Evolutionary conservation across 208 protist genomes (phyloP), one percentile per base, ranked within the genome.

Genomic region (Wallacemonas rigidus): DNA sequence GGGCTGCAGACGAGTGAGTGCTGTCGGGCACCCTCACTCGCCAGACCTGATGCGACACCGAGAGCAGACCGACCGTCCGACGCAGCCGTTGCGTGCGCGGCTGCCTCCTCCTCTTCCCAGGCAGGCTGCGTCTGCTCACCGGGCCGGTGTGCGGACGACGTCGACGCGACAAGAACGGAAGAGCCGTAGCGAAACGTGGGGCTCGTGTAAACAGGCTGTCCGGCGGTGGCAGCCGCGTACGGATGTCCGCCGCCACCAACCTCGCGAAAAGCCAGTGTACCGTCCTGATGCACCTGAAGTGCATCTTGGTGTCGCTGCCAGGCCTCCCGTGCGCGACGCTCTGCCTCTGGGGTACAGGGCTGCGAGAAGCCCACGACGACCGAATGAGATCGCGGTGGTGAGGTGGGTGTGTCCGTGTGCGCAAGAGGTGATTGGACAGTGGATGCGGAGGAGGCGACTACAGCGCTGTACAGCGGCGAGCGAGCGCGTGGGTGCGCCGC

Each of bases 271-370:
- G 26, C 26, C 48, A 15, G 48, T 15, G 55, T 35, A 35, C 15
- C 55, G 55, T 60, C 17, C 17, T 60, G 14, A 0, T 60, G 48
- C 9, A 9, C 15, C 35, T 38, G 11, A 17, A 26, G 54, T 14
- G 54, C 57, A 5, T 63, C 7, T 6, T 63, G 26, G 11, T 48
- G 60, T 14, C 3, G 36, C 38, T 53, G 40, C 60, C 60, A 65
- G 11, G 44, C 60, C 60, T 45, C n/a, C n/a, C 60, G 36, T 6
- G 60, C 60, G 6, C 60, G 60, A 5, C 43, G 60, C 60, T 65
- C 60, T 6, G 60, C 60, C n/a, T 65, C 60, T 7, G 60, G 60
- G 17, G 60, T 53, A 41, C 60, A 65, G 11, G 60, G 60, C 40
- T 65, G 60, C 40, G 40, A 65, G 6, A 45, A 65, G 41, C 60